Percentiles rank a stretch among this genome's conserved stretches.
Evolutionary conservation across 2,329 filamentous ascomycete genomes (phyloP).

Genomic region (Blumeria hordei): DNA sequence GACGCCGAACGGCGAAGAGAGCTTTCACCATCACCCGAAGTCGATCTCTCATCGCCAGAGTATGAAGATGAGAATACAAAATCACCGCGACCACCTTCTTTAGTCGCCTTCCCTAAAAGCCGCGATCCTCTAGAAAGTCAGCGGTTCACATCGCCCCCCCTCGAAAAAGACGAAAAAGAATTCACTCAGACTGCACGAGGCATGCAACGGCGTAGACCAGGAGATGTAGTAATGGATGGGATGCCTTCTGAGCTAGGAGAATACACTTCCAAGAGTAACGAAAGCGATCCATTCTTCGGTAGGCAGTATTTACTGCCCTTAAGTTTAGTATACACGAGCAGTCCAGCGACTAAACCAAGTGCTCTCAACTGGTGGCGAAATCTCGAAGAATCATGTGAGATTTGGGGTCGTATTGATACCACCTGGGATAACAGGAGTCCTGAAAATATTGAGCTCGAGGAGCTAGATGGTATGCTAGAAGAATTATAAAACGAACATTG

Average conservation of each 20-base stretch:
- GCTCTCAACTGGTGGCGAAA: conserved; percentile 19
- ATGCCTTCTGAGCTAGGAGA: conserved; percentile 15
- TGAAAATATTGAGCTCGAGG: conserved; percentile 76
- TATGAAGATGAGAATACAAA: conserved; percentile 41
- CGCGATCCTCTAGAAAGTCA: conserved; percentile 29
- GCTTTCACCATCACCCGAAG: conserved; percentile 74
- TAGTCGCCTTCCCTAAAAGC: conserved; percentile 33
- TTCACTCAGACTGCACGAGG: conserved; percentile 89
- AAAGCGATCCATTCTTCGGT: conserved; percentile 13
- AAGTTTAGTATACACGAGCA: conserved; percentile 21
- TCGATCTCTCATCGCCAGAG: conserved; percentile 71
- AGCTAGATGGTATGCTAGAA: conserved; percentile 71
- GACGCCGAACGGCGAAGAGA: conserved; percentile 40
- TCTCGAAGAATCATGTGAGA: conserved; percentile 16
- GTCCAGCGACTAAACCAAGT: conserved; percentile 26
- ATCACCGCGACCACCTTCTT: conserved; percentile 29
- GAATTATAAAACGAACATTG: conserved; percentile 20
- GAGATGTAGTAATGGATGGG: conserved; percentile 27
- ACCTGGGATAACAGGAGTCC: conserved; percentile 46
- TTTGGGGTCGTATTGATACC: conserved; percentile 17
- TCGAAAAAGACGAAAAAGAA: conserved; percentile 87
- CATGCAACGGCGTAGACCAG: conserved; percentile 37
- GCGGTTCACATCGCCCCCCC: conserved; percentile 60
- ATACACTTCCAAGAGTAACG: conserved; percentile 9
- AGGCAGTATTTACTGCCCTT: conserved; percentile 11